phyloP scores from a whole-genome alignment of 257 asterid species.

The Nicotiana sylvestris region DNA sequence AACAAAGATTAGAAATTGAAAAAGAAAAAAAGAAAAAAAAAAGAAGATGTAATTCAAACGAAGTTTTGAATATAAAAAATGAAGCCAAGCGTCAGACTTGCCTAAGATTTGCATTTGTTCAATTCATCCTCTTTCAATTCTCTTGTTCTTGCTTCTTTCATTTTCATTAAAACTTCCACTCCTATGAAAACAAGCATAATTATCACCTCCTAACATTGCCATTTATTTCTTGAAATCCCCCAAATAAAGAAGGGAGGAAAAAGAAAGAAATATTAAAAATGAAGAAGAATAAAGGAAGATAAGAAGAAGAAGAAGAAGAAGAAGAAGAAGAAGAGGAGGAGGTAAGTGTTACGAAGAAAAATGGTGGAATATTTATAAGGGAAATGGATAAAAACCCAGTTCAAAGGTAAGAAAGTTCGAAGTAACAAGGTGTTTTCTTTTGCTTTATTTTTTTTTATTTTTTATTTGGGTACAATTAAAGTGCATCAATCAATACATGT shows the following conservation, averaged over 20 bases:
- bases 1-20: neutral
- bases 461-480: neutral
- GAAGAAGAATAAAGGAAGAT: too few species aligned
- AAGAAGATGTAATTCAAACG: neutral
- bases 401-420: neutral
- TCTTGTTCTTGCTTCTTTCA: neutral
- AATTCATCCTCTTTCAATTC: neutral
- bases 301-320: too few species aligned
- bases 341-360: neutral
- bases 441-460: neutral
- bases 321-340: neutral
- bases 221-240: neutral
- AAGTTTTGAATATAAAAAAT: neutral
- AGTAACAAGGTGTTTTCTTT: neutral
- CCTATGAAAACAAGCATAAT: neutral
- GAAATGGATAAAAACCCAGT: neutral
- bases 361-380: neutral
- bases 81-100: constrained; percentile 16
- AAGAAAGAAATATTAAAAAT: too few species aligned
- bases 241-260: neutral
- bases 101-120: constrained; percentile 14
- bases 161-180: neutral
- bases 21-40: neutral
- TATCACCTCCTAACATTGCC: neutral
- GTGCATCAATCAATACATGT: neutral